These are phyloP conservation scores for Globisporangium middletonii DNA, from an alignment of 352 stramenopile species.

Conservation along the genomic window DNA sequence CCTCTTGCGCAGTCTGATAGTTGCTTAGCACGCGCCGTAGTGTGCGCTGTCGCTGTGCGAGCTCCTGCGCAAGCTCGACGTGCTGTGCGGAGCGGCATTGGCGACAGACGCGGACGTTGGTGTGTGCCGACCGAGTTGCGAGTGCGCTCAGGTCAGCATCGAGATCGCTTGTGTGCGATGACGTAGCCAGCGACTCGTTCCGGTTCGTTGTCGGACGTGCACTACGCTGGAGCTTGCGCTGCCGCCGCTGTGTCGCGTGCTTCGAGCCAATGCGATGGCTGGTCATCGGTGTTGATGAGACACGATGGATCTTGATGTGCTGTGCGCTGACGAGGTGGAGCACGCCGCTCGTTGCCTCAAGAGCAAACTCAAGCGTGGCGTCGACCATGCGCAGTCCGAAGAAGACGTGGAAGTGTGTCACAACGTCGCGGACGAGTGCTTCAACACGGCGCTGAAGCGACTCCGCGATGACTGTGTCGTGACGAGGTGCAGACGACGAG, in stretches of 20 bases:
- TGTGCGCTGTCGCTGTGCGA: slow-evolving; percentile 20
- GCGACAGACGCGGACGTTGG: slow-evolving; percentile 21
- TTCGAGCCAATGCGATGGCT: too few species aligned
- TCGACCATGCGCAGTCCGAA: slow-evolving; percentile 7
- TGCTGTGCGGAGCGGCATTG: slow-evolving; percentile 25
- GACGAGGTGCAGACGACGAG: background rate
- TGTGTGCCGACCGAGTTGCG: background rate
- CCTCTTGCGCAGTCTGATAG: slow-evolving; percentile 18
- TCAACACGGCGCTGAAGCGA: background rate
- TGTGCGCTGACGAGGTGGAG: slow-evolving; percentile 15
- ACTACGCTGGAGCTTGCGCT: background rate
- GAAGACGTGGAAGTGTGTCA: slow-evolving; percentile 13
- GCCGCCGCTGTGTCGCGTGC: background rate
- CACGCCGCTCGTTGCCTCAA: background rate
- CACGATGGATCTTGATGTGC: background rate
- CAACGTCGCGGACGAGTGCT: background rate
- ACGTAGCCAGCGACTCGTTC: background rate
- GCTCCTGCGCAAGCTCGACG: slow-evolving; percentile 25
- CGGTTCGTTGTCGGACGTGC: background rate
- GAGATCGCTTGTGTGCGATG: too few species aligned
- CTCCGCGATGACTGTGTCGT: background rate
- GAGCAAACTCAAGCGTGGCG: slow-evolving; percentile 5
- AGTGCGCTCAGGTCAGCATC: background rate
- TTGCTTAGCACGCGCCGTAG: slow-evolving; percentile 20
- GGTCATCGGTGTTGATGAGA: background rate